Base-by-base conservation (phyloP, 208 protist genomes). In the Acanthamoeba triangularis region DNA sequence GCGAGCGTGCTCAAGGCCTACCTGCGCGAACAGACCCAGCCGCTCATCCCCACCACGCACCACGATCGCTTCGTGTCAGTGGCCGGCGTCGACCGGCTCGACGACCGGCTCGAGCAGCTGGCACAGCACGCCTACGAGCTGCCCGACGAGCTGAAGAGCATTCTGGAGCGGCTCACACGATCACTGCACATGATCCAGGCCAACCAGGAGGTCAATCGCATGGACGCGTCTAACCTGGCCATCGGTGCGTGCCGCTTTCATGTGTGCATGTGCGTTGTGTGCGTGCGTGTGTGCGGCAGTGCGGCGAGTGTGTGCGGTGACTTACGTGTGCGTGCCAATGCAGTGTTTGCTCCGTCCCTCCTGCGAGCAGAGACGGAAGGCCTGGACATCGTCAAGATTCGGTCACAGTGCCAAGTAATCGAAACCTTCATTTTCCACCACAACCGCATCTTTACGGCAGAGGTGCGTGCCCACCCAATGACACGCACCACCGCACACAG, bases 1-100 rank as follows among this genome's bases (percentile, higher is more conserved):
- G 78, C 78, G 25, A 85, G 78, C 47, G 78, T 85, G 35, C 78
- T 85, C 78, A 85, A 85, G 47, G 78, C 78, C 47, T 85, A 85
- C 30, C 78, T 85, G 44, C 35, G 78, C 16, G 78, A 85, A 28
- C 78, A 85, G 78, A 85, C 14, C 47, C 44, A 85, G 78, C 78
- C 78, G 37, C 78, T 85, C 78, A 85, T 85, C 78, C 78, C 78
- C 20, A 85, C 47, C 4, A 49, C 78, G 1, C n/a, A 61, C 44
- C 78, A 85, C 78, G 78, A 85, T 7, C 78, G 44, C 16, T 85
- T 85, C 47, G 35, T 85, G 25, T 20, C 35, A 1, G 78, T 85
- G 69, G 16, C 72, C 33, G 37, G 72, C 25, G 13, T 44, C 72
- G 72, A 80, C 30, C 18, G 13, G 78, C 78, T 85, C 0, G 78